phyloP scores from a whole-genome alignment of 345 rosid species.

The Salix exigua region DNA sequence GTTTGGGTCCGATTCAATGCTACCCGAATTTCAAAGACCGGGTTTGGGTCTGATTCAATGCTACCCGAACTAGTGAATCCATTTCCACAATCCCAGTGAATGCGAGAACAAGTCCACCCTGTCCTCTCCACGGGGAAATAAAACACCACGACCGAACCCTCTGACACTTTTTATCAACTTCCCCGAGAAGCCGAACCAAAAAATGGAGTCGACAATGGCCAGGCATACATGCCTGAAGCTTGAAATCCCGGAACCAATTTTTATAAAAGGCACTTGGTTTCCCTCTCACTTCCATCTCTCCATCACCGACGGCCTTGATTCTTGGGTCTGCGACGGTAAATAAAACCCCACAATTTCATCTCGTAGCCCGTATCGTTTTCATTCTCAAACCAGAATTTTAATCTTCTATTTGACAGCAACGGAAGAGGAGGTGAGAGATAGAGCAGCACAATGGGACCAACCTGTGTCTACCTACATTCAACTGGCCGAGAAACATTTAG shows the following conservation, averaged over 20 bases:
- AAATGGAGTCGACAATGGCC: slow-evolving; percentile 26
- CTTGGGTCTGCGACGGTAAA: slow-evolving; percentile 76
- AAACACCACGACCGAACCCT: not conserved
- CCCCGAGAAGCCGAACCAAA: not conserved
- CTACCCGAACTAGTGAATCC: no score
- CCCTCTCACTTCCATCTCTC: slow-evolving; percentile 57
- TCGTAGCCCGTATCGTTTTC: not conserved
- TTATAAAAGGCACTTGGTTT: slow-evolving; percentile 73
- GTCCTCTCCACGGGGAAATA: no score
- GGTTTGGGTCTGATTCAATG: no score
- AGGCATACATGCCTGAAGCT: slow-evolving; percentile 78
- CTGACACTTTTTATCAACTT: slow-evolving; percentile 10
- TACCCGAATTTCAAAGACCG: no score
- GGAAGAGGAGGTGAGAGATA: slow-evolving; percentile 66
- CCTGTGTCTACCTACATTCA: slow-evolving; percentile 59
- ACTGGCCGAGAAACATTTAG: slow-evolving; percentile 70
- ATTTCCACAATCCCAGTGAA: no score
- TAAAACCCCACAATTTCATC: not conserved
- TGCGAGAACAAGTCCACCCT: slow-evolving; percentile 14
- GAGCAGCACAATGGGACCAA: slow-evolving; percentile 90
- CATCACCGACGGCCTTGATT: slow-evolving; percentile 66
- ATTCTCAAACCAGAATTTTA: not conserved
- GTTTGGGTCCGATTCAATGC: no score
- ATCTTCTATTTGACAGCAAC: slow-evolving; percentile 35
- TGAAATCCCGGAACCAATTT: slow-evolving; percentile 42